phyloP scores from a whole-genome alignment of 2,329 filamentous ascomycete genomes.

The Hymenoscyphus repandus region DNA sequence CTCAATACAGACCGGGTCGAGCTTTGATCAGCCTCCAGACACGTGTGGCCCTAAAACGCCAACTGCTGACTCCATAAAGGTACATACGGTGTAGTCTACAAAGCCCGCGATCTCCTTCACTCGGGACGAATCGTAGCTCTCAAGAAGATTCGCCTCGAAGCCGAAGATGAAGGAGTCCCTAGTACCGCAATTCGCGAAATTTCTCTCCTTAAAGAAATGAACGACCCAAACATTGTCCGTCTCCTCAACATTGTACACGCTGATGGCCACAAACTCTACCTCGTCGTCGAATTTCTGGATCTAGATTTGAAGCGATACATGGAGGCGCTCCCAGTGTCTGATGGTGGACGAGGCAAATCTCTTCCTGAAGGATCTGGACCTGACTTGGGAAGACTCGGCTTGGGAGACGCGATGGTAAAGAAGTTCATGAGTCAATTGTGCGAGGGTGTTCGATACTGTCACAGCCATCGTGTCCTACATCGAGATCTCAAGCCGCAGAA shows the following conservation, averaged over 20 bases:
- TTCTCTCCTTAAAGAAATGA: slow-evolving; percentile 90
- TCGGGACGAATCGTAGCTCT: slow-evolving; percentile 81
- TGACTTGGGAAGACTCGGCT: slow-evolving; percentile 60
- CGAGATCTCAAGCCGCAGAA: slow-evolving; percentile 90
- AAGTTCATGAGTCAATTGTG: slow-evolving; percentile 90
- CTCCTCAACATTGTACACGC: slow-evolving; percentile 90
- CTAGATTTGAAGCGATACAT: slow-evolving; percentile 94
- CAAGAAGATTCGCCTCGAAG: slow-evolving; percentile 93
- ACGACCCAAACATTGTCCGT: slow-evolving; percentile 82
- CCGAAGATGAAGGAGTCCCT: slow-evolving; percentile 89
- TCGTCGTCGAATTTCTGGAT: slow-evolving; percentile 89
- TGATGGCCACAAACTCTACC: slow-evolving; percentile 90
- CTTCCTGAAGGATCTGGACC: slow-evolving; percentile 70
- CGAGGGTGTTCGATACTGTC: slow-evolving; percentile 80
- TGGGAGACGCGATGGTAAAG: slow-evolving; percentile 78
- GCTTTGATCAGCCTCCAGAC: slow-evolving; percentile 1
- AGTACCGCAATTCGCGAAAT: slow-evolving; percentile 93
- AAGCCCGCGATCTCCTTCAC: slow-evolving; percentile 79
- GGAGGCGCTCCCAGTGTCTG: slow-evolving; percentile 79
- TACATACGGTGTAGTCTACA: slow-evolving; percentile 94
- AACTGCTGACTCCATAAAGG: slow-evolving; percentile 44
- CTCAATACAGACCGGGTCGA: not conserved
- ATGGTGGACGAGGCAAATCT: slow-evolving; percentile 80
- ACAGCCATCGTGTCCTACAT: slow-evolving; percentile 81
- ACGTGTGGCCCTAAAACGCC: slow-evolving; percentile 9